Conservation (phyloP, 1,284 basidiomycete species). For the Trichosporon asahii region DNA sequence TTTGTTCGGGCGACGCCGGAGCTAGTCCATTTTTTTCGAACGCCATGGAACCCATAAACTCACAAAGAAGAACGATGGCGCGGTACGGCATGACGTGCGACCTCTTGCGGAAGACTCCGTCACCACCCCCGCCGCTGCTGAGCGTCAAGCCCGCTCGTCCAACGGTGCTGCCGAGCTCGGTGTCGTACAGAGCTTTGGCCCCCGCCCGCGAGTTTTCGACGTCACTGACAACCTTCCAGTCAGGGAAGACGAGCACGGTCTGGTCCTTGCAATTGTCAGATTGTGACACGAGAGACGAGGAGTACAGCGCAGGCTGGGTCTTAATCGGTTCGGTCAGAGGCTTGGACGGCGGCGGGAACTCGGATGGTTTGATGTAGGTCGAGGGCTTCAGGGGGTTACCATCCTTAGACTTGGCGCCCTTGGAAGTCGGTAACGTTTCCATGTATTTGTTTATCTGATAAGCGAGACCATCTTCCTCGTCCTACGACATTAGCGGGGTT, state of each 20-base stretch:
- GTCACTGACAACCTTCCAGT: conserved; percentile 74
- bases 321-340: conserved; percentile 24
- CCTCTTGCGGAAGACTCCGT: conserved; percentile 52
- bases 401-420: conserved; percentile 23
- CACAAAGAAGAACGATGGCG: conserved; percentile 77
- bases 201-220: conserved; percentile 63
- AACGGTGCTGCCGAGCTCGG: conserved; percentile 60
- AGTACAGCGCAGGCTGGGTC: conserved; percentile 59
- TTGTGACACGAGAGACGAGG: conserved; percentile 78
- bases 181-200: conserved; percentile 66
- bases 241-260: conserved; percentile 81
- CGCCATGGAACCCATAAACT: conserved; percentile 40
- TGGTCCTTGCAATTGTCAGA: conserved; percentile 61
- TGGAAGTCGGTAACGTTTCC: conserved; percentile 22
- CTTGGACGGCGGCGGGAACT: conserved; percentile 33
- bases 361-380: conserved; percentile 37
- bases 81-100: conserved; percentile 62
- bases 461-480: conserved; percentile 65
- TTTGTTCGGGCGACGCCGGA: neutral
- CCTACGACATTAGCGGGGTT: conserved; percentile 28
- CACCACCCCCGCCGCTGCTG: conserved; percentile 27
- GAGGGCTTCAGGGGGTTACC: conserved; percentile 19
- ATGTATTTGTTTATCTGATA: conserved; percentile 55
- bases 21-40: neutral
- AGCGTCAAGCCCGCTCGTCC: conserved; percentile 34